phyloP scores from a whole-genome alignment of 306 rosid species.

The Castanea mollissima region DNA sequence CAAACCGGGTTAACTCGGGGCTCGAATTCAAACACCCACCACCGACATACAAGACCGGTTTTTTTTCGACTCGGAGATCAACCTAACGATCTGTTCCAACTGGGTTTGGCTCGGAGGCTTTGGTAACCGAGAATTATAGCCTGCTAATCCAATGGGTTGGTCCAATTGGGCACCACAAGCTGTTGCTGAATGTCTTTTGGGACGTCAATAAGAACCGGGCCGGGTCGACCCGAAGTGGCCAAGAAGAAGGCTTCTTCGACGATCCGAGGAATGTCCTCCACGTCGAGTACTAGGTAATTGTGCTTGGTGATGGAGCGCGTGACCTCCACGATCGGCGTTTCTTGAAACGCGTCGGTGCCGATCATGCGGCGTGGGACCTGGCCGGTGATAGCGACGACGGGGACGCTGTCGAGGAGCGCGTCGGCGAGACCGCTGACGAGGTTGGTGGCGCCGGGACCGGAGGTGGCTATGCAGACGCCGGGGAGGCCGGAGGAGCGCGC shows the following conservation, averaged over 20 bases:
- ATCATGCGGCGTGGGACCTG: conserved; percentile 90
- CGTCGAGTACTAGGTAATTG: conserved; percentile 83
- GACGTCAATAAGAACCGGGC: conserved; percentile 75
- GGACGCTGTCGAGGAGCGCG: conserved; percentile 70
- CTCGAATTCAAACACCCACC: conserved; percentile 85
- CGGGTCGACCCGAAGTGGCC: conserved; percentile 80
- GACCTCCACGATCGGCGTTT: conserved; percentile 89
- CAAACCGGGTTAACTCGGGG: conserved; percentile 63
- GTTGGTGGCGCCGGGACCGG: conserved; percentile 94
- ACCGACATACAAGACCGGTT: conserved; percentile 78
- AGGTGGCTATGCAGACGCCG: conserved; percentile 88
- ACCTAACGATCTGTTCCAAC: conserved; percentile 58
- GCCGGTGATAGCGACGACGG: conserved; percentile 78
- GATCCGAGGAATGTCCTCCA: conserved; percentile 78
- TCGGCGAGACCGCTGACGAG: conserved; percentile 87
- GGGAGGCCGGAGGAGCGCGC: conserved; percentile 78
- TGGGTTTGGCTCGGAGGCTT: conserved; percentile 35
- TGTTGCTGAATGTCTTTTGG: conserved; percentile 93
- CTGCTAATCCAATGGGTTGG: conserved; percentile 44
- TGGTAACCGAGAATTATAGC: conserved; percentile 68
- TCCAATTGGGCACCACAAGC: conserved; percentile 68
- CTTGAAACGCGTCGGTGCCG: conserved; percentile 93
- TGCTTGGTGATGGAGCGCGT: conserved; percentile 87
- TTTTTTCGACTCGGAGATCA: conserved; percentile 59
- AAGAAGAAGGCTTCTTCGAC: conserved; percentile 71